Evolutionary conservation across 371 early-diverging fungal species (phyloP), one percentile per base, ranked within the genome.

Genomic region (Mortierella polycephala): DNA sequence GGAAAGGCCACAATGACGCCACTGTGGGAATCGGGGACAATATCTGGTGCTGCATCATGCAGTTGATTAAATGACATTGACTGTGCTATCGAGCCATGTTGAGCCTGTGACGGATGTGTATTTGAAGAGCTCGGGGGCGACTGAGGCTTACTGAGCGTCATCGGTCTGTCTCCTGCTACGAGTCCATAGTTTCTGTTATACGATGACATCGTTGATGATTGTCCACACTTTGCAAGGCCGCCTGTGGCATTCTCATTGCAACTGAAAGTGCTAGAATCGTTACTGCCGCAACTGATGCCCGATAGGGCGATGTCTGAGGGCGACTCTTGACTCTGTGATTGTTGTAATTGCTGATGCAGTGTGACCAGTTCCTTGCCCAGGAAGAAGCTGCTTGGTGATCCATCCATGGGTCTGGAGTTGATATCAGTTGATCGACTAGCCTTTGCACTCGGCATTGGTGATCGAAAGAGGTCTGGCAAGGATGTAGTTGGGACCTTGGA

Each of bases 1-100:
- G 76, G 64, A 41, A 45, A 56, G 9, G 71, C 71, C 67, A 76
- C 64, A 20, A 71, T 71, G 44, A 64, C 56, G 18, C 76, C 76
- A 9, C 71, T 70, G 23, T 76, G 76, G 2, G 49, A 16, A 7
- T 67, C 71, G 5, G 60, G 30, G 12, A 30, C 30, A 30, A 30
- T 30, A 1, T 30, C 30, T 30, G 30, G 30, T 30, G 30, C 30
- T 30, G 4, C 30, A 30, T 30, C 30, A 30, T 30, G 30, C 30
- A 30, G 30, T 30, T 30, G 30, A 30, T 30, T 30, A 4, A 30
- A 30, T 30, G 30, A 30, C 1, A 30, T 30, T 30, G 30, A 30
- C 30, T 30, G 30, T 4, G 2, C 30, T 30, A 2, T 30, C 30
- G 30, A 30, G 30, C 30, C 30, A 30, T 56, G 61, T 23, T 60